Percentiles rank a stretch among this genome's conserved stretches.
These are phyloP conservation scores for Xanthoceras sorbifolium DNA, from an alignment of 345 rosid genomes.

Conservation along the genomic window DNA sequence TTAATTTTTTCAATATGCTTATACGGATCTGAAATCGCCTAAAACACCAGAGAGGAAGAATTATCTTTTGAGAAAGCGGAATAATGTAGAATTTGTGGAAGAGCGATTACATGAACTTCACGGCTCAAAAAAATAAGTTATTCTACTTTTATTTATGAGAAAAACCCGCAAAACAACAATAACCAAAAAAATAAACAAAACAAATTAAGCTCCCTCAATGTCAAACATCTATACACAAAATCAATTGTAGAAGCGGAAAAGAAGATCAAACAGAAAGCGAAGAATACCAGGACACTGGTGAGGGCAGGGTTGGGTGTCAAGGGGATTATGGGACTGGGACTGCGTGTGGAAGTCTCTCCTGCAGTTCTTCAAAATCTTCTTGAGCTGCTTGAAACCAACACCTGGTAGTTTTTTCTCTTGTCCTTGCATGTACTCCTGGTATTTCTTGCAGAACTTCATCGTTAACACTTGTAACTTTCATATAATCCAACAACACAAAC, in stretches of 20 bases:
- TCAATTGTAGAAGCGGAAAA: neutral
- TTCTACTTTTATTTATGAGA: neutral
- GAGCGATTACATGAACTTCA: no score
- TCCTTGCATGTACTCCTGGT: conserved; percentile 73
- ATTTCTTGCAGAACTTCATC: conserved; percentile 95
- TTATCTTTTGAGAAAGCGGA: no score
- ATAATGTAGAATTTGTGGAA: no score
- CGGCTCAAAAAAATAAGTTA: no score
- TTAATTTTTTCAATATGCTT: neutral
- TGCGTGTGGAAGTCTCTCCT: conserved; percentile 41
- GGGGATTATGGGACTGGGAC: neutral
- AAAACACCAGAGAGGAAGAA: no score
- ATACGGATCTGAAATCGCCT: neutral
- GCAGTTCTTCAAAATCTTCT: conserved; percentile 77
- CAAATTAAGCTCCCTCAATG: neutral
- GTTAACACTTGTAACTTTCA: neutral
- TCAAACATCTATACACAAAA: neutral
- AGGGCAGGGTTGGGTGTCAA: conserved; percentile 45
- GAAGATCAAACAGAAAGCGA: neutral
- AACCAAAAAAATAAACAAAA: neutral
- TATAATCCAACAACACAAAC: neutral
- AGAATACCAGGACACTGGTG: conserved; percentile 57
- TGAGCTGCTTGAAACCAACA: conserved; percentile 85
- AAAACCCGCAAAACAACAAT: neutral
- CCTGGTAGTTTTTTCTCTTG: conserved; percentile 68